Conservation (phyloP, 2,329 filamentous ascomycete species). For the Alternaria arborescens region DNA sequence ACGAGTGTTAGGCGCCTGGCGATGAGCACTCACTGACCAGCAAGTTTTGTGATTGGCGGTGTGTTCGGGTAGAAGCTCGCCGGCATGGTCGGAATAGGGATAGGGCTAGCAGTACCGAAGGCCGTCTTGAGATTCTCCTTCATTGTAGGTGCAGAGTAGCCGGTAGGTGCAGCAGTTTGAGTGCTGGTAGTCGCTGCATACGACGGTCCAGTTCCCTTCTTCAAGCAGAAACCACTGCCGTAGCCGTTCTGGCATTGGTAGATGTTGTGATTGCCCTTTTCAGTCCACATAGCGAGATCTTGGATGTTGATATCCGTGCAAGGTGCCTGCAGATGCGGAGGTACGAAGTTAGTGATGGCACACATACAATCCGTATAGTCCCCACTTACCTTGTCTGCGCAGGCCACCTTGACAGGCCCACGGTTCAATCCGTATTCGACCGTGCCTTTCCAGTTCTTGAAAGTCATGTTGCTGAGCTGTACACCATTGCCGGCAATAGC, state of each 20-base stretch:
- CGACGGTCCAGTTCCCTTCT: constrained; percentile 34
- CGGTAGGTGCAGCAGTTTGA: constrained; percentile 47
- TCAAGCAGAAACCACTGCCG: constrained; percentile 59
- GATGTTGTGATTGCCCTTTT: constrained; percentile 52
- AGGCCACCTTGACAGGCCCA: constrained; percentile 63
- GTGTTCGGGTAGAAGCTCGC: constrained; percentile 52
- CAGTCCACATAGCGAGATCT: constrained; percentile 64
- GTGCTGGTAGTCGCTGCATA: constrained; percentile 50
- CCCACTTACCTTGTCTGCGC: constrained; percentile 50
- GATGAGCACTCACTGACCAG: constrained; percentile 22
- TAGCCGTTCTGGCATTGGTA: constrained; percentile 62
- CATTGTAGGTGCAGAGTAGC: constrained; percentile 53
- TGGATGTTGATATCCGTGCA: constrained; percentile 62
- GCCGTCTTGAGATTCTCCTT: constrained; percentile 37
- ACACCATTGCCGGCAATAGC: constrained; percentile 60
- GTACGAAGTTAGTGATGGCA: not conserved
- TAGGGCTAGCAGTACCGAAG: constrained; percentile 45
- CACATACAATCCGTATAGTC: not conserved
- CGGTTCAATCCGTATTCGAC: constrained; percentile 59
- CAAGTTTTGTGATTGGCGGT: constrained; percentile 43
- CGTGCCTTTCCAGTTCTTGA: constrained; percentile 66
- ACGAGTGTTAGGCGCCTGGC: not conserved
- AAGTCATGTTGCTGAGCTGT: constrained; percentile 61
- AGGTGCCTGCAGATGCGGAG: constrained; percentile 46
- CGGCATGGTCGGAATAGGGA: constrained; percentile 55